phyloP scores from a whole-genome alignment of 768 basidiomycete species.

The Hortiboletus campestris region DNA sequence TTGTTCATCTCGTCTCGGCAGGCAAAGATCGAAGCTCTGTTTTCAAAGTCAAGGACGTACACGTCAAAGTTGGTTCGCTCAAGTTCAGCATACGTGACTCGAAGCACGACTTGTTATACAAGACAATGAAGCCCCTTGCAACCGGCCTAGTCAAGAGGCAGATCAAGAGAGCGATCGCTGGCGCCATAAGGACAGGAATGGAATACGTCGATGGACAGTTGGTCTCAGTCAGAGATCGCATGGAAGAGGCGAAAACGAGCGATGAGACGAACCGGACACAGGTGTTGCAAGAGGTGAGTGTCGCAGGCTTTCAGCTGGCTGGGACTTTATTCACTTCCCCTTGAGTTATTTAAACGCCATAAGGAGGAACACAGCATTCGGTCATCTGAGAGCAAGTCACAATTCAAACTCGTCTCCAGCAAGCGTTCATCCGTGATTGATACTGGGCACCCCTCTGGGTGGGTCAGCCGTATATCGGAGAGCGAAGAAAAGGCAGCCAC shows the following conservation, averaged over 20 bases:
- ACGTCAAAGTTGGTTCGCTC: constrained; percentile 82
- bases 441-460: constrained; percentile 65
- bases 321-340: background rate
- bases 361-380: constrained; percentile 42
- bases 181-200: constrained; percentile 73
- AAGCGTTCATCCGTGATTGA: constrained; percentile 69
- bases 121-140: constrained; percentile 75
- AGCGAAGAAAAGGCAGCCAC: constrained; percentile 40
- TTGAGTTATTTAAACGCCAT: constrained; percentile 59
- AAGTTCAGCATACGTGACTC: constrained; percentile 90
- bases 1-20: constrained; percentile 58
- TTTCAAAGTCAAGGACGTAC: constrained; percentile 68
- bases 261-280: constrained; percentile 45
- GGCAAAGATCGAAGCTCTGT: constrained; percentile 66
- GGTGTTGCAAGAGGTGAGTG: constrained; percentile 56
- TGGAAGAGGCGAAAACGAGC: constrained; percentile 58
- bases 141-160: constrained; percentile 79
- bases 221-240: constrained; percentile 77
- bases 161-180: constrained; percentile 57
- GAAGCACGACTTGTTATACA: constrained; percentile 89
- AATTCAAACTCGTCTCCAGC: constrained; percentile 79
- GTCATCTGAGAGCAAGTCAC: constrained; percentile 47
- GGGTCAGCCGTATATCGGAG: constrained; percentile 57
- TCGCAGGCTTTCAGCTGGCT: background rate
- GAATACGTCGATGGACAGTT: constrained; percentile 90